A percentile compares a stretch with the other conserved stretches of the same genome.
Conservation (phyloP, 2,329 filamentous ascomycete genomes). For the Cladophialophora yegresii region DNA sequence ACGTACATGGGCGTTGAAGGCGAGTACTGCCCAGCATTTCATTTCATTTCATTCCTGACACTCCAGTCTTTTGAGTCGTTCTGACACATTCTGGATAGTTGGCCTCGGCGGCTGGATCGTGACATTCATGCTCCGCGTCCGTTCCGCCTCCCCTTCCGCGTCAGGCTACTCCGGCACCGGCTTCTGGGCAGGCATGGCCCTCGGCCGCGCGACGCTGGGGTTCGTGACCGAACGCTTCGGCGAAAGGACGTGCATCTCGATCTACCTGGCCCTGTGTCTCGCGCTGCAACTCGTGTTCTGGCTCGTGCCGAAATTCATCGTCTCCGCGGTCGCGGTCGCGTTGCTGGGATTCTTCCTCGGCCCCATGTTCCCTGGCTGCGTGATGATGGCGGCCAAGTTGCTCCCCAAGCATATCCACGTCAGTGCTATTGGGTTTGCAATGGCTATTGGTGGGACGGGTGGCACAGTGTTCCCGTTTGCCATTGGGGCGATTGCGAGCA, state of each 20-base stretch:
- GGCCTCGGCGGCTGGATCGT: slow-evolving; percentile 71
- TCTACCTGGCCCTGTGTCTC: slow-evolving; percentile 65
- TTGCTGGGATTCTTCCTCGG: slow-evolving; percentile 76
- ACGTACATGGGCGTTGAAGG: slow-evolving; percentile 75
- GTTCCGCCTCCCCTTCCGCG: slow-evolving; percentile 67
- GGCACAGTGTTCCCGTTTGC: slow-evolving; percentile 51
- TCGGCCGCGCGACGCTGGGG: slow-evolving; percentile 69
- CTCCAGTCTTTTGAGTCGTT: background rate
- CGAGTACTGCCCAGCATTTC: slow-evolving; percentile 38
- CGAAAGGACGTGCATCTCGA: slow-evolving; percentile 63
- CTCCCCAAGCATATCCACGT: slow-evolving; percentile 72
- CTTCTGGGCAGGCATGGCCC: slow-evolving; percentile 74
- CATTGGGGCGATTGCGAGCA: slow-evolving; percentile 49
- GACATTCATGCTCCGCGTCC: slow-evolving; percentile 76
- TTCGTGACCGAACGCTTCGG: slow-evolving; percentile 69
- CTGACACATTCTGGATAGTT: slow-evolving; percentile 13
- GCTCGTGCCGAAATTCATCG: slow-evolving; percentile 72
- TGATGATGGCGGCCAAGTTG: slow-evolving; percentile 70
- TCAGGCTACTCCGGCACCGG: slow-evolving; percentile 73
- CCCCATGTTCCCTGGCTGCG: slow-evolving; percentile 71
- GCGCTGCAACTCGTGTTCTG: slow-evolving; percentile 72
- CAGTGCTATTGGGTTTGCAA: slow-evolving; percentile 72
- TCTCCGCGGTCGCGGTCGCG: slow-evolving; percentile 69
- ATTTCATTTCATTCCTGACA: no score
- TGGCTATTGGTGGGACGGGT: slow-evolving; percentile 71